phyloP scores from a whole-genome alignment of 1,284 basidiomycete genomes.

The Phellopilus nigrolimitatus region DNA sequence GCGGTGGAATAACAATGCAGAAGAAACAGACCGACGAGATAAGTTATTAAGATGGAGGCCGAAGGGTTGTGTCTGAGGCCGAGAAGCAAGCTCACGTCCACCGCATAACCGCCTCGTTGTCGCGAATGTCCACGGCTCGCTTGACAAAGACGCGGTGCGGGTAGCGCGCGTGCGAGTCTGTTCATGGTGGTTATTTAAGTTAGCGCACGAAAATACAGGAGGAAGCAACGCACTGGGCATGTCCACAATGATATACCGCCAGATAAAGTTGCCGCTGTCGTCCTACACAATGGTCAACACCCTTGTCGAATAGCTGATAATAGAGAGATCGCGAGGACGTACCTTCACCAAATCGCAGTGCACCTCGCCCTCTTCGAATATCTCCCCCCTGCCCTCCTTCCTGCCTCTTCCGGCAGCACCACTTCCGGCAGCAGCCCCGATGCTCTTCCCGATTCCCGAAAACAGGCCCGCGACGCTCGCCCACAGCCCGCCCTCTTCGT shows the following conservation, averaged over 20 bases:
- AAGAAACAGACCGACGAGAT: too few species aligned
- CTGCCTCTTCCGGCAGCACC: constrained; percentile 29
- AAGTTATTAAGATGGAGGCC: too few species aligned
- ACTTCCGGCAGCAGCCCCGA: constrained; percentile 31
- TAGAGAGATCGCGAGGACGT: constrained; percentile 26
- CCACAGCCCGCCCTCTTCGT: constrained; percentile 40
- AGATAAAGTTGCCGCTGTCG: constrained; percentile 69
- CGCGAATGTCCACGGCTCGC: constrained; percentile 56
- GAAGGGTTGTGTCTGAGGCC: too few species aligned
- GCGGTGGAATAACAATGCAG: too few species aligned
- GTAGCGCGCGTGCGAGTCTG: constrained; percentile 60
- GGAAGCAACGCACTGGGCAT: constrained; percentile 58
- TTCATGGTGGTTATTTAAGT: constrained; percentile 14
- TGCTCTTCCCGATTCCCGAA: constrained; percentile 51
- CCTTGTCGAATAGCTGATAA: constrained; percentile 12
- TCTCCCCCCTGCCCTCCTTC: background rate
- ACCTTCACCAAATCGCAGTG: constrained; percentile 75
- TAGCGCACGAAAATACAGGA: background rate
- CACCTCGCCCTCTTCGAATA: constrained; percentile 69
- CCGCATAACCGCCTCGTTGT: constrained; percentile 66
- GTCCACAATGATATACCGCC: constrained; percentile 73
- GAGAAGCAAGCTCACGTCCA: constrained; percentile 41
- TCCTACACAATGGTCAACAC: constrained; percentile 43
- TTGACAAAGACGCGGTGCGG: constrained; percentile 70
- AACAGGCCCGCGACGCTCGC: constrained; percentile 61